Evolutionary conservation across 371 early-diverging fungal species (phyloP).

Genomic region (Chytridium lagenaria): DNA sequence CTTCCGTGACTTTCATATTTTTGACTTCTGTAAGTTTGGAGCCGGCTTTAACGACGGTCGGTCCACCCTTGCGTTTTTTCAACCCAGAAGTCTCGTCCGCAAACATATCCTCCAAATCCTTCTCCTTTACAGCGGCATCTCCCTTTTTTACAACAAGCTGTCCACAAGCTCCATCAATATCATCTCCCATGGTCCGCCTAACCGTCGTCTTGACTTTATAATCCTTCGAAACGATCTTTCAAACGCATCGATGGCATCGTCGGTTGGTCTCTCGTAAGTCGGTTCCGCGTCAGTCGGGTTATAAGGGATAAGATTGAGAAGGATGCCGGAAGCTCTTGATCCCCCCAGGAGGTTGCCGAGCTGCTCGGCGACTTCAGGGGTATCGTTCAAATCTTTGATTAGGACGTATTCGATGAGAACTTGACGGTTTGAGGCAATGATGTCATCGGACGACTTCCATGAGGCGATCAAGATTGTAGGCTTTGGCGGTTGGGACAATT

Average conservation of each 20-base stretch:
- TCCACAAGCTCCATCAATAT: constrained; percentile 13
- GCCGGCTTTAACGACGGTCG: not conserved
- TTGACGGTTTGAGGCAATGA: not conserved
- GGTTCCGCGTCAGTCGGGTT: constrained; percentile 16
- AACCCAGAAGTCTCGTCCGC: not conserved
- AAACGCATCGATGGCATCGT: constrained; percentile 6
- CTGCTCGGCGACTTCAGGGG: not conserved
- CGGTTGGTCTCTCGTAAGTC: constrained; percentile 1
- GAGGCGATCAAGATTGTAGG: not conserved
- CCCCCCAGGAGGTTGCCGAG: constrained; percentile 6
- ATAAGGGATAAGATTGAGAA: constrained; percentile 10
- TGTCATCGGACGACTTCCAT: constrained; percentile 19
- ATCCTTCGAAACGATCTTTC: not conserved
- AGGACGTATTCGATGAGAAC: constrained; percentile 18
- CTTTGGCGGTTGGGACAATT: constrained; percentile 19
- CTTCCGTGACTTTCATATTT: not conserved
- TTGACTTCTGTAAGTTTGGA: not conserved
- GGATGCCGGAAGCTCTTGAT: not conserved
- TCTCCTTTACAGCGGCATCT: not conserved
- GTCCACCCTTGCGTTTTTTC: not conserved
- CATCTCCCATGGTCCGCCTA: constrained; percentile 15
- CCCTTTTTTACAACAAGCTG: not conserved
- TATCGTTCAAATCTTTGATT: constrained; percentile 13
- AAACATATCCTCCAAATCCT: constrained; percentile 10
- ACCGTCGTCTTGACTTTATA: constrained; percentile 8